Base-by-base conservation (phyloP, 148 eudicot genomes). In the Chenopodium quinoa region DNA sequence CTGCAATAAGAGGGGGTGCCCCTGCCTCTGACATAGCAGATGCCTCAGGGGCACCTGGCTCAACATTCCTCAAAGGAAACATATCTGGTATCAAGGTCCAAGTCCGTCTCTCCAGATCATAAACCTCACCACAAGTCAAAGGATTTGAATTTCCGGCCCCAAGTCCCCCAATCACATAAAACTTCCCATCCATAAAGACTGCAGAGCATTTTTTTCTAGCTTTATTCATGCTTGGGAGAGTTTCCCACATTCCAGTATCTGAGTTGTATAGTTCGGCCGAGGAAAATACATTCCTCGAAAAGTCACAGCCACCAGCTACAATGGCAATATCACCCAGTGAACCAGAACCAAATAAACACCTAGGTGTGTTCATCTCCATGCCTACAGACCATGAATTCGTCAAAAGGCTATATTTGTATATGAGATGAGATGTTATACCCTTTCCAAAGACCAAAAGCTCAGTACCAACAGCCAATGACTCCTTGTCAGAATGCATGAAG, bases 401-500 rank as follows among this genome's bases (percentile, higher is more conserved):
- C 82, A 92, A 79, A 13, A 92, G 77, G 68, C 93, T 91, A 70
- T 91, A 94, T 64, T 81, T 89, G 52, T 88, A 91, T 1, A 91
- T 87, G 19, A 91, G 88, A 76, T 90, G 90, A 32, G 90, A 70
- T 20, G 73, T 69, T 62, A 91, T 64, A 22, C 81, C 92, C 83
- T 84, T 89, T 25, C 97, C 97, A 82, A 92, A 94, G 1, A 92
- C 93, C 32, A 92, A 88, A 29, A 94, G 92, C 78, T 94, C 93
- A 0, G 97, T 92, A 16, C 98, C 97, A 64, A 92, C 98, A n/a
- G 94, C 94, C 75, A 94, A 77, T 0, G 98, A 94, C 82, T 93
- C 96, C 87, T 93, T 93, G 71, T 93, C 98, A 0, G 97, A 89
- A 79, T 75, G 86, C 88, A 86, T 80, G 75, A 92, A 94, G 74